Percentiles rank a stretch among this genome's conserved stretches.
Evolutionary conservation across 1,284 basidiomycete genomes (phyloP).

Genomic region (Neotropicomus parvogracilis): DNA sequence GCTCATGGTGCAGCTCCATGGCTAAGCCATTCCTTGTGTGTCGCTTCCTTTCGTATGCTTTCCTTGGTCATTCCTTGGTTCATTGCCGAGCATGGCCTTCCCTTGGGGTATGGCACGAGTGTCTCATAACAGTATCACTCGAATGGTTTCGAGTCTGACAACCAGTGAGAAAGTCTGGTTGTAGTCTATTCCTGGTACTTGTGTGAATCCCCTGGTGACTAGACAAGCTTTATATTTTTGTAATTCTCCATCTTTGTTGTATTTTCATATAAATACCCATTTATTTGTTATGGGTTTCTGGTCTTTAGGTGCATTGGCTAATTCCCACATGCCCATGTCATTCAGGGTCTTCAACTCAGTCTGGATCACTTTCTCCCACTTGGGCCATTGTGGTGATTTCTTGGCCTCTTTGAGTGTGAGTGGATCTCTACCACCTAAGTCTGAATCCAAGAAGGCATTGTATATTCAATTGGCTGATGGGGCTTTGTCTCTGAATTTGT

Average conservation of each 20-base stretch:
- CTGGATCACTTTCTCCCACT: constrained; percentile 1
- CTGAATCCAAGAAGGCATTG: neutral
- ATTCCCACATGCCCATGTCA: constrained; percentile 3
- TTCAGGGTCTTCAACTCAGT: neutral
- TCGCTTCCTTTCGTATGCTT: too few species aligned
- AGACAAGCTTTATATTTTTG: constrained; percentile 8
- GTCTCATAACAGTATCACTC: too few species aligned
- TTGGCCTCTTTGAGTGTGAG: neutral
- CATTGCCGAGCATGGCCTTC: too few species aligned
- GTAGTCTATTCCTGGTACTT: neutral
- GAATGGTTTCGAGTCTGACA: neutral
- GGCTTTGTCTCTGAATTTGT: neutral
- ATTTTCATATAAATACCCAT: constrained; percentile 10
- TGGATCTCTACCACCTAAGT: neutral
- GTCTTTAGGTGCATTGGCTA: neutral
- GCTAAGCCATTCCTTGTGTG: too few species aligned
- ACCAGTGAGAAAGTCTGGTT: constrained; percentile 10
- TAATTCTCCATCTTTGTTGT: constrained; percentile 5
- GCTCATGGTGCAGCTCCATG: too few species aligned
- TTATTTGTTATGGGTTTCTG: neutral
- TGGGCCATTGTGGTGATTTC: neutral
- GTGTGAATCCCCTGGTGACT: constrained; percentile 2
- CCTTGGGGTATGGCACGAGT: too few species aligned
- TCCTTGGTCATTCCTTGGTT: too few species aligned
- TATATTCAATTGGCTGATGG: neutral